A percentile compares a stretch with the other conserved stretches of the same genome.
Conservation (phyloP, 352 stramenopile genomes). For the Phytophthora parvispora region DNA sequence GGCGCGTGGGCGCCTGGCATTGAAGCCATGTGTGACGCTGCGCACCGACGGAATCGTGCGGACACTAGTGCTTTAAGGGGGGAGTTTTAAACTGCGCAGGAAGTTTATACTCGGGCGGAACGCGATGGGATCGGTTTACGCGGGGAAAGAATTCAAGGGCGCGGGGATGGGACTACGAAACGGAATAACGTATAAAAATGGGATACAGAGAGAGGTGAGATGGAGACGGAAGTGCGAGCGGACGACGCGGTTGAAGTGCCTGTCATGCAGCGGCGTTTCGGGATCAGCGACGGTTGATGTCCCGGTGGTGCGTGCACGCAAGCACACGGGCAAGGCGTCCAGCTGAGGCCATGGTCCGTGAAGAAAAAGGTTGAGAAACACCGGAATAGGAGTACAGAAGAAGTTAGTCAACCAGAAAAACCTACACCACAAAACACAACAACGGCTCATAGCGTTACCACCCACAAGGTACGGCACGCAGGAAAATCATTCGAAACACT, state of each 20-base stretch:
- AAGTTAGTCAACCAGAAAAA: too few species aligned
- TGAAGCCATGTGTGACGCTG: slow-evolving; percentile 32
- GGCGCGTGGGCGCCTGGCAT: slow-evolving; percentile 14
- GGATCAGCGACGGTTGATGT: background rate
- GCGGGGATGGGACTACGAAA: background rate
- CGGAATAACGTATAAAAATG: background rate
- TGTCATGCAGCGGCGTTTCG: background rate
- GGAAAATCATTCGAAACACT: too few species aligned
- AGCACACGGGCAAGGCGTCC: too few species aligned
- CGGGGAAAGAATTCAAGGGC: background rate
- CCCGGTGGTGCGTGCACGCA: background rate
- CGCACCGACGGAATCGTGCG: slow-evolving; percentile 21
- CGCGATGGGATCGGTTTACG: background rate
- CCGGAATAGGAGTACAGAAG: too few species aligned
- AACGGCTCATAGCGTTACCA: too few species aligned
- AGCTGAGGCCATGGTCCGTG: too few species aligned
- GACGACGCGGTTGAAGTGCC: background rate
- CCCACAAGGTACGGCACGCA: too few species aligned
- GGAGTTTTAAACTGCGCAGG: background rate
- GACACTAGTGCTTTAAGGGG: background rate
- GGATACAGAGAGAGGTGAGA: background rate
- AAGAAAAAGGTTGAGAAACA: too few species aligned
- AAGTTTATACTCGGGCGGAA: background rate
- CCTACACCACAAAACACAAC: too few species aligned
- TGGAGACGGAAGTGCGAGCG: background rate